These are phyloP conservation scores for Daldinia vernicosa DNA, from an alignment of 495 filamentous ascomycete genomes.

Conservation along the genomic window DNA sequence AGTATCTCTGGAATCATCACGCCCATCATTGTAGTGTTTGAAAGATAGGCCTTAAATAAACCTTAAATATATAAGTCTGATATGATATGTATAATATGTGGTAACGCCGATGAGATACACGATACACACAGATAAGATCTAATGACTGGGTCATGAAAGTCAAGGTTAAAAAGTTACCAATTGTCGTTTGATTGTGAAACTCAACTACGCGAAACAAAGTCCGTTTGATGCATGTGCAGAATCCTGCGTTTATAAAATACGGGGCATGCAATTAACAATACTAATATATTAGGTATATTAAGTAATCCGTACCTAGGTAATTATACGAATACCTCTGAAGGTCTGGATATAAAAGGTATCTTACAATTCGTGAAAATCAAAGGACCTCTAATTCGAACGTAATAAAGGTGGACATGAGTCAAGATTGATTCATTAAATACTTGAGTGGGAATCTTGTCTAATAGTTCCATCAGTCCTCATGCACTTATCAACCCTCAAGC, in stretches of 20 bases:
- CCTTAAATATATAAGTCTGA: not conserved
- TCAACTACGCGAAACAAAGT: not conserved
- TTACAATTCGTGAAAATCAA: not conserved
- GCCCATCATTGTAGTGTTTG: constrained; percentile 4
- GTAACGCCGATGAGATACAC: not conserved
- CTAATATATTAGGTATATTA: not conserved
- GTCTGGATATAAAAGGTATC: not conserved
- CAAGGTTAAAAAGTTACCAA: too few relatives aligned
- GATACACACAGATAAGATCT: not conserved
- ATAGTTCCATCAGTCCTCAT: not conserved
- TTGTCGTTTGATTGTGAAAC: not conserved
- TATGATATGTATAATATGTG: not conserved
- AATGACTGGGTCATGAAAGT: not conserved
- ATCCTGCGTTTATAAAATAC: not conserved
- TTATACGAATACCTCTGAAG: too few relatives aligned
- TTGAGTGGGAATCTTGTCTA: not conserved
- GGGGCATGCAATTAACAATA: constrained; percentile 9
- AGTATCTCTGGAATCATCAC: constrained; percentile 28
- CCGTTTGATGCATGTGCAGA: not conserved
- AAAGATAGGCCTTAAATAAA: not conserved
- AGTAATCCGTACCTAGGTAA: too few relatives aligned
- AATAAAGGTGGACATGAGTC: not conserved
- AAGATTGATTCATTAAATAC: not conserved
- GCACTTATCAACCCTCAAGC: not conserved
- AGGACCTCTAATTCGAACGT: not conserved